Percentiles rank a stretch among this genome's conserved stretches.
phyloP scores from a whole-genome alignment of 2,329 filamentous ascomycete genomes.

The Exophiala spinifera region DNA sequence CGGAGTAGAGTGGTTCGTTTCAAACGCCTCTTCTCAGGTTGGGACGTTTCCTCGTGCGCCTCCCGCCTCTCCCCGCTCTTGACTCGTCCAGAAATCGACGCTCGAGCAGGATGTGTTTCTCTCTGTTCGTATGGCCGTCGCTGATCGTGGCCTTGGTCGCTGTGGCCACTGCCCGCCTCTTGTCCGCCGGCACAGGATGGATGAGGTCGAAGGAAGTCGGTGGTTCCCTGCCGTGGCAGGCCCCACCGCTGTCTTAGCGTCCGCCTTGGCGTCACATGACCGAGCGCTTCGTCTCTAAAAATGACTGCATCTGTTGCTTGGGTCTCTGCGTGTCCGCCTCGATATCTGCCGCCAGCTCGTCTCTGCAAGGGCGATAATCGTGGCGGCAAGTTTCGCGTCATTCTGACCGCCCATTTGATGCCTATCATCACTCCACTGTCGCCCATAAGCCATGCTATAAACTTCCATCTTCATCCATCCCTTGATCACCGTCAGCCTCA shows the following conservation, averaged over 20 bases:
- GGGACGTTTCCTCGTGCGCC: too few species aligned
- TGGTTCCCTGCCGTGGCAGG: not conserved
- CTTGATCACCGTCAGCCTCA: not conserved
- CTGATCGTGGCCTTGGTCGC: too few species aligned
- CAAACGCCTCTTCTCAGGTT: too few species aligned
- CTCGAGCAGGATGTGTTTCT: too few species aligned
- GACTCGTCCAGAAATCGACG: too few species aligned
- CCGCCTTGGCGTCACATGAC: conserved; percentile 25
- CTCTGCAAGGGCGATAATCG: not conserved
- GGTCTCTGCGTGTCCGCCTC: not conserved
- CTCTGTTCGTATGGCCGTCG: too few species aligned
- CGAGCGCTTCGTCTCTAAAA: conserved; percentile 11
- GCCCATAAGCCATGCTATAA: not conserved
- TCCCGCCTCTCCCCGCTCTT: too few species aligned
- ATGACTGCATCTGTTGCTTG: conserved; percentile 21
- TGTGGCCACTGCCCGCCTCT: too few species aligned
- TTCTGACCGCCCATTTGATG: too few species aligned
- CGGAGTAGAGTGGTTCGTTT: too few species aligned
- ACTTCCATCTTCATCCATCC: not conserved
- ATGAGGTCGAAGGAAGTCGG: conserved; percentile 1
- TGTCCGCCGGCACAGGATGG: not conserved
- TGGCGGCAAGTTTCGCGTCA: too few species aligned
- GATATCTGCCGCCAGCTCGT: not conserved
- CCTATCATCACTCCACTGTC: too few species aligned
- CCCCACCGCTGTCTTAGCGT: conserved; percentile 14